Base-by-base conservation (phyloP, 1,284 basidiomycete genomes). In the Sparassis latifolia region DNA sequence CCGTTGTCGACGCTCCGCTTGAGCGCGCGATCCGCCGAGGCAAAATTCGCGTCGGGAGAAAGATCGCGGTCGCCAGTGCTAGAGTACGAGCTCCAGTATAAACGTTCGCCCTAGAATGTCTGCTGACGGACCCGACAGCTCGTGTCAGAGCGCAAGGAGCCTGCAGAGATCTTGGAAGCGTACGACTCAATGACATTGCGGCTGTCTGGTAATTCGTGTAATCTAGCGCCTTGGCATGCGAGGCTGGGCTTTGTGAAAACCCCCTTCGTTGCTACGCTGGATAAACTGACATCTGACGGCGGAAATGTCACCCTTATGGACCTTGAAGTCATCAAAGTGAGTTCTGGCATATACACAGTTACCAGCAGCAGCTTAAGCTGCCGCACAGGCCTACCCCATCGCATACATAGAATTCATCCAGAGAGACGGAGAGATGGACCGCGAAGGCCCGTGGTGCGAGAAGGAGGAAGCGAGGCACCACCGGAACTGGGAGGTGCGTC, bases 221-320 rank as follows among this genome's bases (percentile, higher is more conserved):
- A 89, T 57, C 74, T 96, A 37, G 89, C 87, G 1, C 78, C 80
- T 0, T 99, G 96, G 96, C 82, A 97, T 62, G 75, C 86, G 2
- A 88, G 85, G 55, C 77, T 99, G 1, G 96, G 96, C 3, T 90
- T 92, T 58, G 76, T 78, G 50, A 66, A 63, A 31, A 67, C 70
- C 2, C 79, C 79, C 1, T 90, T 80, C 60, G 72, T 92, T 31
- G 80, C 92, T 0, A 88, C 87, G 1, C 67, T 98, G 52, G 79
- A 85, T 47, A 92, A 88, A 58, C 69, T 99, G 44, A 85, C 84
- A 0, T 66, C 82, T 0, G 91, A 96, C 57, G 96, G 96, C 0
- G 97, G 96, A 0, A 52, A 75, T 3, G 79, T 97, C 0, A 74
- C 86, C 2, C 73, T 85, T 6, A 76, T 96, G 76, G 89, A 95